phyloP scores from a whole-genome alignment of 129 eudicot genomes.

The Tagetes erecta region DNA sequence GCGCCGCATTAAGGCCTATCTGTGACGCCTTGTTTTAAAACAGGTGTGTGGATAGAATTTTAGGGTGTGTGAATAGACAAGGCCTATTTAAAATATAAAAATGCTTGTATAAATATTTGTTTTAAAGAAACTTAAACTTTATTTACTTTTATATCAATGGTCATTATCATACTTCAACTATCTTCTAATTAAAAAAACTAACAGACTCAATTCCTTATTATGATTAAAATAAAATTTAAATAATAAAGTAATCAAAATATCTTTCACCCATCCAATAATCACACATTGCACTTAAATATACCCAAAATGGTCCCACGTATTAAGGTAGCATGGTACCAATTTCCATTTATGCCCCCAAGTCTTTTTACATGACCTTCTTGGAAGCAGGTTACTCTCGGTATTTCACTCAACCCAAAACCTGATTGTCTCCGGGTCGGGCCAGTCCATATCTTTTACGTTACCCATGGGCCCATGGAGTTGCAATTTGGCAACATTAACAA shows the following conservation, averaged over 20 bases:
- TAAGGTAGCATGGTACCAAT: not conserved
- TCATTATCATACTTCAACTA: not conserved
- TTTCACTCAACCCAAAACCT: constrained; percentile 12
- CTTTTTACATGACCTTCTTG: constrained; percentile 7
- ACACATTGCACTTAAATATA: constrained; percentile 12
- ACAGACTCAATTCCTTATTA: not conserved
- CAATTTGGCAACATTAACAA: constrained; percentile 18
- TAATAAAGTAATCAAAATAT: not conserved
- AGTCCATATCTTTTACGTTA: not conserved
- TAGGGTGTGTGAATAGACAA: too few relatives aligned
- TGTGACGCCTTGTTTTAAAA: too few relatives aligned
- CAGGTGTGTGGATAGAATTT: too few relatives aligned
- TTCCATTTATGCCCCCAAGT: constrained; percentile 28
- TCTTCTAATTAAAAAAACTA: too few relatives aligned
- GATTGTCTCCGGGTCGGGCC: constrained; percentile 2
- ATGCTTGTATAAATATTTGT: not conserved
- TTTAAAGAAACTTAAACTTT: not conserved
- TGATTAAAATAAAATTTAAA: not conserved
- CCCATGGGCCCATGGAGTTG: constrained; percentile 15
- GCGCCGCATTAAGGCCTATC: too few relatives aligned
- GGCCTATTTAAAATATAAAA: too few relatives aligned
- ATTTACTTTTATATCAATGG: not conserved
- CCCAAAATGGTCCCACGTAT: not conserved
- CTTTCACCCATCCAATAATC: not conserved
- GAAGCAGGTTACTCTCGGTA: constrained; percentile 17